Evolutionary conservation across 805 yeast genomes (phyloP).

Genomic region (Wickerhamiella musiphila): DNA sequence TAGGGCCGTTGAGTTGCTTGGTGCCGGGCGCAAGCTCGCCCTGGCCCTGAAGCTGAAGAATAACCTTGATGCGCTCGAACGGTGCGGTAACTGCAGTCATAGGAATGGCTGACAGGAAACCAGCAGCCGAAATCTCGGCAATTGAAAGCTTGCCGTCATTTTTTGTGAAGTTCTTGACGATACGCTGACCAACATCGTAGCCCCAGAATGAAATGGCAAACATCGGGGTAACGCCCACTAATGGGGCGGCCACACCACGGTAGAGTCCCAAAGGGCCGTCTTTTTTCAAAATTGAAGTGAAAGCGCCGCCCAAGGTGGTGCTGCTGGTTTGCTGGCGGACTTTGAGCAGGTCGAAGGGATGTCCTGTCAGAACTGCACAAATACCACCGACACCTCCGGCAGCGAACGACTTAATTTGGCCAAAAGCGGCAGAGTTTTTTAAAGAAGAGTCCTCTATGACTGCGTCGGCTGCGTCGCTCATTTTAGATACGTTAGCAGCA

Average conservation of each 20-base stretch:
- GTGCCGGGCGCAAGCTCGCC: slow-evolving; percentile 23
- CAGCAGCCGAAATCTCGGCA: slow-evolving; percentile 71
- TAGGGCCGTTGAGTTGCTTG: slow-evolving; percentile 29
- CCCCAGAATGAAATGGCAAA: slow-evolving; percentile 99
- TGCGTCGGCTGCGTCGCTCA: slow-evolving; percentile 13
- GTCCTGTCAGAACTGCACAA: slow-evolving; percentile 90
- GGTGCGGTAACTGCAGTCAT: slow-evolving; percentile 96
- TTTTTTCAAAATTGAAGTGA: slow-evolving; percentile 46
- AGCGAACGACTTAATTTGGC: slow-evolving; percentile 70
- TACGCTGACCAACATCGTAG: slow-evolving; percentile 74
- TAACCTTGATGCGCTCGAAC: slow-evolving; percentile 87
- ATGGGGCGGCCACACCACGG: slow-evolving; percentile 86
- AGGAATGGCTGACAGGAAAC: slow-evolving; percentile 86
- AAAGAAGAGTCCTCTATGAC: slow-evolving; percentile 8
- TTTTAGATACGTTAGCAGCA: neutral
- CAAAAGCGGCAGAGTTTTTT: slow-evolving; percentile 26
- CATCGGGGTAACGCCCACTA: slow-evolving; percentile 95
- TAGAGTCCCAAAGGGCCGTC: slow-evolving; percentile 73
- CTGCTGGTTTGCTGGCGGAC: slow-evolving; percentile 81
- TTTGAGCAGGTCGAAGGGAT: slow-evolving; percentile 86
- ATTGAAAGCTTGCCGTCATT: slow-evolving; percentile 33
- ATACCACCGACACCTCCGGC: slow-evolving; percentile 96
- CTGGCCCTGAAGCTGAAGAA: slow-evolving; percentile 60
- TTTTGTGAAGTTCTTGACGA: slow-evolving; percentile 34
- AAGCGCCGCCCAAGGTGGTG: slow-evolving; percentile 49